Evolutionary conservation across 176 grass and related monocot genomes (phyloP), one percentile per base, ranked within the genome.

Genomic region (Saccharum officinarum): DNA sequence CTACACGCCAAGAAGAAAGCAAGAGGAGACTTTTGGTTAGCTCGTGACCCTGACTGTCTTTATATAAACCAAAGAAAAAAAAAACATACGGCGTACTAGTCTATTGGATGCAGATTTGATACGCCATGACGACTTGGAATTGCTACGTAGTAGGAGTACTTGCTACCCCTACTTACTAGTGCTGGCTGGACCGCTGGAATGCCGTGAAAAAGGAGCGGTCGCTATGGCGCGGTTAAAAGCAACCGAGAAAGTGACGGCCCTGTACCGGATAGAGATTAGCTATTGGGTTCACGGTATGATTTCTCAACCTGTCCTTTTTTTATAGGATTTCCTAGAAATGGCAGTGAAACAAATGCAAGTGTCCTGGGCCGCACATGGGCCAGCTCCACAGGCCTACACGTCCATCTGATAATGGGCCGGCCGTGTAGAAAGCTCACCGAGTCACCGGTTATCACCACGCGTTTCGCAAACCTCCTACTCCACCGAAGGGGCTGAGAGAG

Each of bases 21-120:
- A 55, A 70, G 33, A 26, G 17, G n/a, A 45, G 45, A 83, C 23
- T 45, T 81, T 72, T 44, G 42, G 17, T 9, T 42, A 57, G 36
- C 70, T 87, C 34, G 36, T 81, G 67, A 73, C 39, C 59, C 78
- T 82, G 79, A 90, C 73, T 22, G 33, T 26, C 62, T 63, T 18
- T 31, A 30, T 38, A 73, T 42, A 52, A 52, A 18, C 49, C 15
- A 38, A 5, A n/a, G 52, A 8, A 28, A 38, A 42, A 41, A 15
- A 16, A 34, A 66, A 50, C 34, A 23, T 12, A 26, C 4, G 12
- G 18, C 33, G 23, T 62, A 71, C 7, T 37, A 7, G 26, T 46
- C 49, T 34, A 15, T 67, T 63, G 64, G 13, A 10, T 28, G 6
- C 63, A 85, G 5, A 61, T 61, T 47, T 40, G 54, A 74, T 74